Evolutionary conservation across 192 early-diverging fungal species (phyloP).

Genomic region (Coemansia sp.): DNA sequence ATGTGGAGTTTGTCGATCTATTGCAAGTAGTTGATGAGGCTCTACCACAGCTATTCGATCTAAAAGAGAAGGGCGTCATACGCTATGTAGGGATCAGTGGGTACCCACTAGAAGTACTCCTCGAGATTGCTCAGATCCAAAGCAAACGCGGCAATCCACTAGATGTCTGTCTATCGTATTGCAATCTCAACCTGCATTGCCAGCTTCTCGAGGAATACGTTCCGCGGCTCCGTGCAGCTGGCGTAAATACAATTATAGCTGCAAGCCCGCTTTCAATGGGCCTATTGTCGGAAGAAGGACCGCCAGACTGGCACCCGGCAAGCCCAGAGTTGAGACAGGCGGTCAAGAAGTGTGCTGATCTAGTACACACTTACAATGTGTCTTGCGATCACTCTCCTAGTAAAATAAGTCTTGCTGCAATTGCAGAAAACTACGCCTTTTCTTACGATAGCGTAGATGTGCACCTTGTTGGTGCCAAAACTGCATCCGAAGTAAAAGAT

Average conservation of each 20-base stretch:
- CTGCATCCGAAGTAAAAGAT: slow-evolving; percentile 21
- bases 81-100: slow-evolving; percentile 70
- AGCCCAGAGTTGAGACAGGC: slow-evolving; percentile 53
- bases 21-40: slow-evolving; percentile 58
- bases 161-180: slow-evolving; percentile 68
- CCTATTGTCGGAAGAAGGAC: slow-evolving; percentile 54
- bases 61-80: slow-evolving; percentile 59
- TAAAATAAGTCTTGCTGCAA: slow-evolving; percentile 53
- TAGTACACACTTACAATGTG: slow-evolving; percentile 32
- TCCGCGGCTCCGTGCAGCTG: slow-evolving; percentile 55
- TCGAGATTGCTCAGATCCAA: slow-evolving; percentile 61
- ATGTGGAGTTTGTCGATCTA: slow-evolving; percentile 74
- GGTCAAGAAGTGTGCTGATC: slow-evolving; percentile 48
- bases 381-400: not conserved
- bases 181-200: slow-evolving; percentile 70
- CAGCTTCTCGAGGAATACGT: slow-evolving; percentile 57
- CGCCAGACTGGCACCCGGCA: slow-evolving; percentile 74
- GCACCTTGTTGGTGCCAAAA: slow-evolving; percentile 46
- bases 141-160: slow-evolving; percentile 57
- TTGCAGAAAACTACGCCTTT: slow-evolving; percentile 57
- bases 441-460: slow-evolving; percentile 24
- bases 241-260: slow-evolving; percentile 62
- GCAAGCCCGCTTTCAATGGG: slow-evolving; percentile 77
- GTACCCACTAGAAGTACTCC: slow-evolving; percentile 65
- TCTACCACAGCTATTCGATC: slow-evolving; percentile 56